Conservation (phyloP, 257 asterid species). For the Cruciata laevipes region DNA sequence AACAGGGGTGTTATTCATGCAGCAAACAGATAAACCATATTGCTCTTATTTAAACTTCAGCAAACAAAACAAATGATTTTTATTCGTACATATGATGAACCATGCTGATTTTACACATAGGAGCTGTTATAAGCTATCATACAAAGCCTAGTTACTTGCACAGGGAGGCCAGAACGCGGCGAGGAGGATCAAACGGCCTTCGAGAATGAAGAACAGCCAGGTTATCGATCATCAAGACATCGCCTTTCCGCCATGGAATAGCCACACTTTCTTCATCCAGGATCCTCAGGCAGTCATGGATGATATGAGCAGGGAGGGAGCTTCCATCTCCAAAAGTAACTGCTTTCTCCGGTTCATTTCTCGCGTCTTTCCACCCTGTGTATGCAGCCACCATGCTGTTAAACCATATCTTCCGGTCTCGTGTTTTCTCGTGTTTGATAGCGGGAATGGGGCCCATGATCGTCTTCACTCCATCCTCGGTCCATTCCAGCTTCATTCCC, state of each 20-base stretch:
- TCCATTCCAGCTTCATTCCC: constrained; percentile 85
- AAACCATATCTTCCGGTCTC: constrained; percentile 73
- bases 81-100: background rate
- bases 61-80: no score
- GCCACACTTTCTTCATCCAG: constrained; percentile 72
- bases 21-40: no score
- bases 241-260: constrained; percentile 80
- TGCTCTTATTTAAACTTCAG: no score
- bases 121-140: no score
- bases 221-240: constrained; percentile 61
- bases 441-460: constrained; percentile 89
- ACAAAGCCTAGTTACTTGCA: constrained; percentile 38
- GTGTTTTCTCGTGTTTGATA: constrained; percentile 42
- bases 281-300: constrained; percentile 54
- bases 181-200: constrained; percentile 64
- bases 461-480: constrained; percentile 51
- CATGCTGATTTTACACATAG: no score
- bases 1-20: no score
- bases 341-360: constrained; percentile 74
- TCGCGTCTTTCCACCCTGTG: constrained; percentile 72
- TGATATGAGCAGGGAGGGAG: constrained; percentile 49
- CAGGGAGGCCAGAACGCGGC: constrained; percentile 72
- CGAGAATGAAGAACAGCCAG: constrained; percentile 84
- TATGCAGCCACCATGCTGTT: constrained; percentile 91
- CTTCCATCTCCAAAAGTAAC: constrained; percentile 73